phyloP scores from a whole-genome alignment of 192 early-diverging fungal genomes.

The Neocallimastix lanati region DNA sequence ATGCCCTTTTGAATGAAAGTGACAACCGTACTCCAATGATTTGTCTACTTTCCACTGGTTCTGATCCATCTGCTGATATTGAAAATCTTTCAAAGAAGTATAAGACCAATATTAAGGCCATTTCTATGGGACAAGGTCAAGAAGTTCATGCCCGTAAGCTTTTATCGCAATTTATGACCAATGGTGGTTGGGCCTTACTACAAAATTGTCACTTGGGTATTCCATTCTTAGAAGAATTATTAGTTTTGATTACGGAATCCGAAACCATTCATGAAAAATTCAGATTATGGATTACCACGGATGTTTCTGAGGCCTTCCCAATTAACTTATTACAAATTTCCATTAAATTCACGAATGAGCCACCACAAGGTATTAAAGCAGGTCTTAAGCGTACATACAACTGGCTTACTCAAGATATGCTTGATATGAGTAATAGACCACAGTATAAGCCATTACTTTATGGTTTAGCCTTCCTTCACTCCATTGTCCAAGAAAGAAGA shows the following conservation, averaged over 20 bases:
- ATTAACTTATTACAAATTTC: conserved; percentile 45
- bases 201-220: conserved; percentile 50
- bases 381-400: conserved; percentile 46
- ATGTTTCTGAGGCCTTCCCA: conserved; percentile 37
- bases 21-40: conserved; percentile 47
- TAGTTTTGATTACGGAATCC: conserved; percentile 28
- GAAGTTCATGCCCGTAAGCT: conserved; percentile 45
- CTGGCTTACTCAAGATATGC: conserved; percentile 49
- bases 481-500: conserved; percentile 39
- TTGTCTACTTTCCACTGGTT: conserved; percentile 39
- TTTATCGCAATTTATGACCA: conserved; percentile 35
- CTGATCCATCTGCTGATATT: conserved; percentile 46
- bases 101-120: conserved; percentile 47
- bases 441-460: conserved; percentile 48
- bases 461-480: conserved; percentile 43
- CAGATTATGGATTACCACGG: conserved; percentile 44
- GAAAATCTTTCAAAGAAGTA: conserved; percentile 42
- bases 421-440: conserved; percentile 39
- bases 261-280: conserved; percentile 44
- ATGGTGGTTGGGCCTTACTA: conserved; percentile 40
- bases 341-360: conserved; percentile 50
- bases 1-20: conserved; percentile 31
- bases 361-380: conserved; percentile 45
- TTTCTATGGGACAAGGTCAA: conserved; percentile 52
- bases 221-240: conserved; percentile 44